A percentile compares a stretch with the other conserved stretches of the same genome.
Conservation (phyloP, 176 grass and related monocot species). For the Oryza glumipatula region DNA sequence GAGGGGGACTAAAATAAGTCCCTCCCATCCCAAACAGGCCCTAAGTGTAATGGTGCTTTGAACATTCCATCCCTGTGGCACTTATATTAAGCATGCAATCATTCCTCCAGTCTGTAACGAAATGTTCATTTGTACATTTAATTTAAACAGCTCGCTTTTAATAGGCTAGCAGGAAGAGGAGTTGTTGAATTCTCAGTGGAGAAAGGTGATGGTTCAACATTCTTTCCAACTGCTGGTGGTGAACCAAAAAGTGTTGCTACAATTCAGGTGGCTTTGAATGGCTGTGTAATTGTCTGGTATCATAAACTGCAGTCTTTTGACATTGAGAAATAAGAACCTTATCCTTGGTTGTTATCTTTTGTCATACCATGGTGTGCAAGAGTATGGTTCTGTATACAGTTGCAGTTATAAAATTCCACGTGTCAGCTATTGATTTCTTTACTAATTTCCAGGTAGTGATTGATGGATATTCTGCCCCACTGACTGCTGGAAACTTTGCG, state of each 20-base stretch:
- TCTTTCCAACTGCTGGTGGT: conserved; percentile 82
- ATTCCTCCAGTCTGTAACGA: conserved; percentile 28
- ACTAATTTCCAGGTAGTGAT: conserved; percentile 61
- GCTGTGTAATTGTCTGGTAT: conserved; percentile 10
- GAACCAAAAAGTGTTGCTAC: conserved; percentile 79
- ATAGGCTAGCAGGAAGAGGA: conserved; percentile 94
- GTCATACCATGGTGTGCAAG: conserved; percentile 7
- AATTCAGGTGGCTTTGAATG: conserved; percentile 57
- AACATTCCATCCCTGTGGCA: background rate
- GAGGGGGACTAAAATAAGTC: too few relatives aligned
- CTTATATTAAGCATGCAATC: background rate
- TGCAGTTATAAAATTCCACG: background rate
- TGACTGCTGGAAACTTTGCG: conserved; percentile 83
- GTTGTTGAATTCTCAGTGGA: conserved; percentile 94
- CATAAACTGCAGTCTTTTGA: conserved; percentile 6
- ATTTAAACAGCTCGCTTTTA: conserved; percentile 46
- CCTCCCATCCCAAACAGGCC: too few relatives aligned
- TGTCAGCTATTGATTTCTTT: conserved; percentile 26
- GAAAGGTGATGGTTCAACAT: conserved; percentile 85
- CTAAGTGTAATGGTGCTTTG: background rate
- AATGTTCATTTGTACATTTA: conserved; percentile 30
- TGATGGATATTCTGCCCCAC: conserved; percentile 92
- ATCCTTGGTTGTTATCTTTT: background rate
- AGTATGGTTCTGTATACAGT: background rate
- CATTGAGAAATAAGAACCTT: conserved; percentile 10